Evolutionary conservation across 1,139 yeast genomes (phyloP), one percentile per base, ranked within the genome.

Genomic region (Hansenula sp.): DNA sequence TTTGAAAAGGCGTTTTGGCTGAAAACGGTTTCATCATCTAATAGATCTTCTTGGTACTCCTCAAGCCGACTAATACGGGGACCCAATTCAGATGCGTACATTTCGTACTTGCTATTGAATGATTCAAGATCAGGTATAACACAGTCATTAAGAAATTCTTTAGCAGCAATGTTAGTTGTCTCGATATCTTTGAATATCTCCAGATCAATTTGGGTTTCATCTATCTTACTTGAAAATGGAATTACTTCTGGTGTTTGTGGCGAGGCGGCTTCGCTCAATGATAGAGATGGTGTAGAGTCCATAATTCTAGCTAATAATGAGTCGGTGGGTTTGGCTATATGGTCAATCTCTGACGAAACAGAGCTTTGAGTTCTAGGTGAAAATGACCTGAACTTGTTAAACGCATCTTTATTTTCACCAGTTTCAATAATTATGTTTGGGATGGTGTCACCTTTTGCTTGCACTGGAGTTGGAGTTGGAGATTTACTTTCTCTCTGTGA

Each of bases 401-500:
- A n/a, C n/a, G n/a, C n/a, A n/a, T n/a, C n/a, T n/a, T n/a, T n/a
- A n/a, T n/a, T n/a, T n/a, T n/a, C n/a, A n/a, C n/a, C n/a, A n/a
- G n/a, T n/a, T n/a, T n/a, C n/a, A n/a, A n/a, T n/a, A n/a, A n/a
- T n/a, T n/a, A n/a, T n/a, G n/a, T n/a, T n/a, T n/a, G n/a, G n/a
- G n/a, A n/a, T n/a, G n/a, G n/a, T n/a, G n/a, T n/a, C 28, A 21
- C 18, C 20, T 38, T 31, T 21, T 20, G 24, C 3, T 19, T 6
- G 6, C 30, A 28, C 6, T 17, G 10, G 32, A 21, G 37, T 49
- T 46, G 38, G 7, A 3, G 5, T 12, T 28, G 18, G 4, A 6
- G 19, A 12, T 9, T 26, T 26, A 13, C 24, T 21, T 9, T 21
- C 45, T 44, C 36, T 44, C 24, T 6, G 24, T 21, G 12, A n/a